These are phyloP conservation scores for Fusarium nisikadoi DNA, from an alignment of 2,329 filamentous ascomycete genomes.

Conservation along the genomic window DNA sequence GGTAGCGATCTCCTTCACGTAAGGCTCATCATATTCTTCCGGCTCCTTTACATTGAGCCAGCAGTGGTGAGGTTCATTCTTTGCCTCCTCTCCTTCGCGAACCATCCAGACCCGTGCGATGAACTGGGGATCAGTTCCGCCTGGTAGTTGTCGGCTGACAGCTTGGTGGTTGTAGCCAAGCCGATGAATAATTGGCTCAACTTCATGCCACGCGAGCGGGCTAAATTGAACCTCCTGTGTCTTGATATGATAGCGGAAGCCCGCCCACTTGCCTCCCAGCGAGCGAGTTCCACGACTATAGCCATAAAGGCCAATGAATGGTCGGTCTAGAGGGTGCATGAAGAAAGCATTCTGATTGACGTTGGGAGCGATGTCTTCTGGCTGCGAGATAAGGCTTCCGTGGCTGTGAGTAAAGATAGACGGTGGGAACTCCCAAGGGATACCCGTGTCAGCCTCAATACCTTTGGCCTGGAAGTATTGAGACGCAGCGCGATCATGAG, in stretches of 20 bases:
- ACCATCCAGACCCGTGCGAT: not conserved
- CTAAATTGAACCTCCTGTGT: not conserved
- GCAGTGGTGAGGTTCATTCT: not conserved
- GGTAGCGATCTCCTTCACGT: not conserved
- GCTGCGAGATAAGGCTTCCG: not conserved
- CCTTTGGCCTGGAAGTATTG: not conserved
- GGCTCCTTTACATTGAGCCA: not conserved
- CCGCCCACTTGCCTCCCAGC: not conserved
- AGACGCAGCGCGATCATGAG: rapidly evolving
- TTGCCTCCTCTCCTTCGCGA: not conserved
- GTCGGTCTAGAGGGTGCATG: not conserved
- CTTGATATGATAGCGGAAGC: not conserved
- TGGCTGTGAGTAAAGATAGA: not conserved
- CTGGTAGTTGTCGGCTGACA: not conserved
- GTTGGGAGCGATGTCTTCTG: not conserved
- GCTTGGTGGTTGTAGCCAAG: not conserved
- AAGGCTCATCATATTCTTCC: not conserved
- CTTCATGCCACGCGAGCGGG: not conserved
- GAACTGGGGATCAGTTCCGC: not conserved
- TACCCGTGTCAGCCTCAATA: not conserved
- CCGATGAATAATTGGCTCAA: not conserved
- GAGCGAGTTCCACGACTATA: not conserved
- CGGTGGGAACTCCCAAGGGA: not conserved
- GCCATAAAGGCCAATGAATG: not conserved
- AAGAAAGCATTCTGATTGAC: rapidly evolving